Base-by-base conservation (phyloP, 176 grass and related monocot species). In the Carex pumila region DNA sequence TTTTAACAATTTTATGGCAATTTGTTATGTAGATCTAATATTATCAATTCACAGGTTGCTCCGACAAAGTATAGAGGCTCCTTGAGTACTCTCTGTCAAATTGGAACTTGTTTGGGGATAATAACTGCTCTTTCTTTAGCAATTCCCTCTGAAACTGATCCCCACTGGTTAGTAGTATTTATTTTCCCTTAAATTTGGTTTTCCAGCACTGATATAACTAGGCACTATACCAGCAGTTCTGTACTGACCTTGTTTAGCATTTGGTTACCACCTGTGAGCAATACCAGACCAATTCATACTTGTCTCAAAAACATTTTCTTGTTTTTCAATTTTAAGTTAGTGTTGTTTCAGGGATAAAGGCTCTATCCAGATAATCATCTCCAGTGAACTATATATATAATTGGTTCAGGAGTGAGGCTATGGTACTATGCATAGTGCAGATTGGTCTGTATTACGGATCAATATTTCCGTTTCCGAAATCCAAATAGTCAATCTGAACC, bases 71-170 rank as follows among this genome's bases (percentile, higher is more conserved):
- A 92, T 84, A 92, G 96, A 86, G 96, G 93, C 55, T 91, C 81
- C 79, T 80, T 99, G 87, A 90, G 96, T 4, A 93, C 86, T 71
- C 65, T 95, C 14, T 95, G 91, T 90, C 96, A 99, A 90, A 95
- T 99, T 80, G 93, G 93, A 55, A 95, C 96, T 37, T 99, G 96
- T 84, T 84, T 99, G 88, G 96, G 96, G 84, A 98, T 98, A 89
- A 95, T 98, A 90, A 90, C 88, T 76, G 85, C 89, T 60, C 88
- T 98, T 83, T 88, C 96, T 37, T 90, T 95, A 77, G 96, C 88
- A 65, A 92, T 98, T 93, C 92, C 92, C 82, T 95, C 96, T 88
- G 96, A 95, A 93, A 98, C 86, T 47, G 89, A 98, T 90, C 91
- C 93, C 64, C 96, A 95, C 86, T 99, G 96, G 93, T 99, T 87